Evolutionary conservation across 768 basidiomycete genomes (phyloP).

Genomic region (Dendrothele bispora): DNA sequence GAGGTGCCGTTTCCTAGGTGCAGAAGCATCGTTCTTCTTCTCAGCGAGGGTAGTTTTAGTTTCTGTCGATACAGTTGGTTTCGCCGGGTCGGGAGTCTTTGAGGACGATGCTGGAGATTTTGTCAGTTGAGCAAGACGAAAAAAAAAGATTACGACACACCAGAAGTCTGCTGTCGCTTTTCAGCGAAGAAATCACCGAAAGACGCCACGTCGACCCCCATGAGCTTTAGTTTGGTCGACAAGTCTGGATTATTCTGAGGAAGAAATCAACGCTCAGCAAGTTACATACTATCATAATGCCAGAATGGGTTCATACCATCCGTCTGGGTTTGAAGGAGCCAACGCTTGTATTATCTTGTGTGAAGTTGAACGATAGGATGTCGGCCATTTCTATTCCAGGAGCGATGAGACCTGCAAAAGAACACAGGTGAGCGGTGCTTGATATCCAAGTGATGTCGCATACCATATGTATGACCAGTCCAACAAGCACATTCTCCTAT

Average conservation of each 20-base stretch:
- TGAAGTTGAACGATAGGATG: slow-evolving; percentile 71
- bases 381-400: slow-evolving; percentile 68
- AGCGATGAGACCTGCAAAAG: too few relatives aligned
- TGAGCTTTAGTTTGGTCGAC: slow-evolving; percentile 69
- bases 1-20: too few relatives aligned
- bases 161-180: slow-evolving; percentile 25
- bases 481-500: slow-evolving; percentile 79
- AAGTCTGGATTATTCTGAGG: slow-evolving; percentile 68
- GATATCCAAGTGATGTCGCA: slow-evolving; percentile 72
- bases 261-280: too few relatives aligned
- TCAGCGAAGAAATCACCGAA: slow-evolving; percentile 78
- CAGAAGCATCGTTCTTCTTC: slow-evolving; percentile 22
- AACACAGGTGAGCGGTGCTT: too few relatives aligned
- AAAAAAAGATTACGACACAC: too few relatives aligned
- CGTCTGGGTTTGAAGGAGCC: too few relatives aligned
- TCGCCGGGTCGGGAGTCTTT: neutral
- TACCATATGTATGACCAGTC: slow-evolving; percentile 66
- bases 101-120: neutral
- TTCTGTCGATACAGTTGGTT: neutral
- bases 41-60: neutral
- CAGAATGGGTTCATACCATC: too few relatives aligned
- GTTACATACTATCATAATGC: too few relatives aligned
- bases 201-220: slow-evolving; percentile 65
- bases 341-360: too few relatives aligned
- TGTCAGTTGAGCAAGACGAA: too few relatives aligned